A percentile compares a stretch with the other conserved stretches of the same genome.
These are phyloP conservation scores for Geotrichum phurueaensis DNA, from an alignment of 1,139 yeast species.

Conservation along the genomic window DNA sequence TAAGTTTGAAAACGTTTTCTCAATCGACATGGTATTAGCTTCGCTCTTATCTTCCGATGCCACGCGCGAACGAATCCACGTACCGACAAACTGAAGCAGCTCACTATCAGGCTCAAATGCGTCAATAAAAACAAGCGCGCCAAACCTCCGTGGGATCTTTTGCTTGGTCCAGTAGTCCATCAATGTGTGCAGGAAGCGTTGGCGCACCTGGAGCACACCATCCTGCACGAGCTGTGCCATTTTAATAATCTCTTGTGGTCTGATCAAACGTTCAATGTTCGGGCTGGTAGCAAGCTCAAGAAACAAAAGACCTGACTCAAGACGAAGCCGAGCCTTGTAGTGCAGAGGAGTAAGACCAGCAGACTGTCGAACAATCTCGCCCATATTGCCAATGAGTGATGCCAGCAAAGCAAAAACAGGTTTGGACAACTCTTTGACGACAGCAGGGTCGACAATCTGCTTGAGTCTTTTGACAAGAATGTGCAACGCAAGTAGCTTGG, in stretches of 20 bases:
- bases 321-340: conserved; percentile 56
- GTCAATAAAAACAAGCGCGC: conserved; percentile 62
- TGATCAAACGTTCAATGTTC: conserved; percentile 48
- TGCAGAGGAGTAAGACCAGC: conserved; percentile 58
- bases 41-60: conserved; percentile 25
- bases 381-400: conserved; percentile 67
- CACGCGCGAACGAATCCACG: conserved; percentile 69
- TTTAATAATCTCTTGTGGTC: conserved; percentile 47
- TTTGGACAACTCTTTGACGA: conserved; percentile 42
- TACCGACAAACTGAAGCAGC: conserved; percentile 47
- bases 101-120: conserved; percentile 65
- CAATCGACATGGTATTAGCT: conserved; percentile 38
- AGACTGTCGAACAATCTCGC: conserved; percentile 61
- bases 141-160: conserved; percentile 55
- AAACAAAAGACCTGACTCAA: conserved; percentile 61
- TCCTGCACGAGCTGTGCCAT: conserved; percentile 64
- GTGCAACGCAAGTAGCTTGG: conserved; percentile 45
- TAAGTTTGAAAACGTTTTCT: conserved; percentile 60
- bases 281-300: conserved; percentile 60
- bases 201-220: conserved; percentile 53
- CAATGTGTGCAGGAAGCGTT: conserved; percentile 46
- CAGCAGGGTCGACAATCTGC: conserved; percentile 38
- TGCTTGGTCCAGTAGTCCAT: conserved; percentile 50
- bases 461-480: conserved; percentile 60
- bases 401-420: conserved; percentile 64